Evolutionary conservation across 78 protist genomes (phyloP), one percentile per base, ranked within the genome.

Genomic region (Diacronema lutheri): DNA sequence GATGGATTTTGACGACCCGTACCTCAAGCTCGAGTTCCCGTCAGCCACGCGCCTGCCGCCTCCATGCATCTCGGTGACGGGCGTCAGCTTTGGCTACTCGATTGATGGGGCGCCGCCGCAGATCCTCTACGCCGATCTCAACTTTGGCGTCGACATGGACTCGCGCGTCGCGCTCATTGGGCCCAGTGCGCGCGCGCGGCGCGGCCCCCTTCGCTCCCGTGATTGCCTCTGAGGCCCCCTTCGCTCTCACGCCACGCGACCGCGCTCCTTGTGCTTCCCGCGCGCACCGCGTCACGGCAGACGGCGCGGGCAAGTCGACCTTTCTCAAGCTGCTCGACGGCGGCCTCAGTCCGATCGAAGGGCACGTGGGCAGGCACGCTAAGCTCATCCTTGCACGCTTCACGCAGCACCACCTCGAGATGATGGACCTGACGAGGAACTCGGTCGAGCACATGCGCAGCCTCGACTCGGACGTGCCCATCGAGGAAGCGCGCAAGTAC

Each of bases 221-320:
- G n/a, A n/a, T n/a, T n/a, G n/a, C n/a, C n/a, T n/a, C n/a, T n/a
- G n/a, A n/a, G n/a, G n/a, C n/a, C n/a, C n/a, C n/a, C n/a, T n/a
- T n/a, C n/a, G n/a, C n/a, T n/a, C n/a, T n/a, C n/a, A n/a, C n/a
- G n/a, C n/a, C n/a, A n/a, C n/a, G n/a, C n/a, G n/a, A n/a, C n/a
- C n/a, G n/a, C n/a, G n/a, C n/a, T n/a, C n/a, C n/a, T n/a, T n/a
- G n/a, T n/a, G n/a, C n/a, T n/a, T n/a, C n/a, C n/a, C n/a, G n/a
- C n/a, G n/a, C n/a, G n/a, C n/a, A n/a, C n/a, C n/a, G n/a, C n/a
- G n/a, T n/a, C n/a, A n/a, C n/a, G n/a, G n/a, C n/a, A n/a, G n/a
- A 96, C 89, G 98, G 98, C 21, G 91, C 90, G 2, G 98, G 98
- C 69, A 96, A 96, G 86, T 73, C 93, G 37, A 96, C 98, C 7